phyloP scores from a whole-genome alignment of 2,329 filamentous ascomycete genomes.

The Aspergillus niger region DNA sequence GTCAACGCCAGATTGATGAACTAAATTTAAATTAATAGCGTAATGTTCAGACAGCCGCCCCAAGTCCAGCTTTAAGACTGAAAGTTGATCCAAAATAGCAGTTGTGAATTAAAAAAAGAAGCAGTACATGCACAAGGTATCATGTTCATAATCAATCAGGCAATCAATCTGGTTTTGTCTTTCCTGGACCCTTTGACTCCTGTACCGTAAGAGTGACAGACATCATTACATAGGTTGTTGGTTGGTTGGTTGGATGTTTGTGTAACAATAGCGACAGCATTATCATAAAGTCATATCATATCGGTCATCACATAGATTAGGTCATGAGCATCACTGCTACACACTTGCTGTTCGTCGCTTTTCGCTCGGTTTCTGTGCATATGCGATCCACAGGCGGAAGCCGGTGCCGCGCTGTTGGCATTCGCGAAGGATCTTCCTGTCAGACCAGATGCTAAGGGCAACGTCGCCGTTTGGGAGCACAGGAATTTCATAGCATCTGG shows the following conservation, averaged over 20 bases:
- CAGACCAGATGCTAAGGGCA: conserved; percentile 73
- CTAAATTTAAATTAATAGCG: not conserved
- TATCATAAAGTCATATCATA: not conserved
- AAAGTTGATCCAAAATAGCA: not conserved
- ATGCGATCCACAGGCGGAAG: conserved; percentile 87
- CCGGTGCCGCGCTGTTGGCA: conserved; percentile 85
- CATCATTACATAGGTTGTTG: not conserved
- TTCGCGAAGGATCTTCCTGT: conserved; percentile 73
- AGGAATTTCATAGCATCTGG: conserved; percentile 80
- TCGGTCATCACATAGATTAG: not conserved
- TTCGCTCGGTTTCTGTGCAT: conserved; percentile 74
- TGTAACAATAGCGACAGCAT: not conserved
- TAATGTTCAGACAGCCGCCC: conserved; percentile 21
- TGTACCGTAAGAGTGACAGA: not conserved
- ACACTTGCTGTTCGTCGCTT: conserved; percentile 49
- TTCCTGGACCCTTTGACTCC: not conserved
- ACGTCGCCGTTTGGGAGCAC: conserved; percentile 53
- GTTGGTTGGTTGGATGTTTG: not conserved
- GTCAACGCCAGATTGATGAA: not conserved
- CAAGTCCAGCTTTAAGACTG: not conserved
- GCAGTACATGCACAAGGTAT: conserved; percentile 9
- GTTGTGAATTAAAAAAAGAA: not conserved
- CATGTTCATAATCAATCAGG: not conserved
- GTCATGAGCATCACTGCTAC: conserved; percentile 17
- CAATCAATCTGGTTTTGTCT: conserved; percentile 11